Percentiles rank a stretch among this genome's conserved stretches.
Evolutionary conservation across 1,284 basidiomycete species (phyloP).

Genomic region (Cystobasidium sp.): DNA sequence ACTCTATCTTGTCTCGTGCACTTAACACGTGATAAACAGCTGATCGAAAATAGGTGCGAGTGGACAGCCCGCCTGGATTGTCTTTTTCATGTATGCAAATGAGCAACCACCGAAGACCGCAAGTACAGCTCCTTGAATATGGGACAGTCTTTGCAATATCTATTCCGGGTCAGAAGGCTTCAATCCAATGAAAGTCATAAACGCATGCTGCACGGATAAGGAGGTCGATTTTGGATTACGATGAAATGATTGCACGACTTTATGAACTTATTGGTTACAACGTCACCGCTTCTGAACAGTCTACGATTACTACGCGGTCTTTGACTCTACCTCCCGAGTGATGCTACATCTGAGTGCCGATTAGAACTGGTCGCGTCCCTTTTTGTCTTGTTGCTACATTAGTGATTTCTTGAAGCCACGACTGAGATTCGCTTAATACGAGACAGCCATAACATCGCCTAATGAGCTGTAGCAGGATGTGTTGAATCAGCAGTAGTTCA

Average conservation of each 20-base stretch:
- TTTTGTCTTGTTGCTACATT: conserved; percentile 13
- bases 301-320: conserved; percentile 14
- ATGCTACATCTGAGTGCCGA: conserved; percentile 16
- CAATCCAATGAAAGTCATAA: no score
- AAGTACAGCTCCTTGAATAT: no score
- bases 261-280: neutral
- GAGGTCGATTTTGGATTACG: conserved; percentile 1
- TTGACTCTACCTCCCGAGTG: neutral
- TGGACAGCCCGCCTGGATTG: no score
- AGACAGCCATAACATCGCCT: conserved; percentile 30
- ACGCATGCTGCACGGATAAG: no score
- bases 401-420: neutral
- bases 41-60: no score
- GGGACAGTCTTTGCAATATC: no score
- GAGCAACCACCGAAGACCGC: no score
- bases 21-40: no score
- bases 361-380: neutral
- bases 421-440: conserved; percentile 8
- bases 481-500: neutral
- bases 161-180: no score
- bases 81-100: no score
- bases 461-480: conserved; percentile 17
- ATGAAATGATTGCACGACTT: neutral
- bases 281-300: neutral
- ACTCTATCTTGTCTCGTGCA: no score